Evolutionary conservation across 2,329 filamentous ascomycete species (phyloP).

Genomic region (Salinomyces thailandicus): DNA sequence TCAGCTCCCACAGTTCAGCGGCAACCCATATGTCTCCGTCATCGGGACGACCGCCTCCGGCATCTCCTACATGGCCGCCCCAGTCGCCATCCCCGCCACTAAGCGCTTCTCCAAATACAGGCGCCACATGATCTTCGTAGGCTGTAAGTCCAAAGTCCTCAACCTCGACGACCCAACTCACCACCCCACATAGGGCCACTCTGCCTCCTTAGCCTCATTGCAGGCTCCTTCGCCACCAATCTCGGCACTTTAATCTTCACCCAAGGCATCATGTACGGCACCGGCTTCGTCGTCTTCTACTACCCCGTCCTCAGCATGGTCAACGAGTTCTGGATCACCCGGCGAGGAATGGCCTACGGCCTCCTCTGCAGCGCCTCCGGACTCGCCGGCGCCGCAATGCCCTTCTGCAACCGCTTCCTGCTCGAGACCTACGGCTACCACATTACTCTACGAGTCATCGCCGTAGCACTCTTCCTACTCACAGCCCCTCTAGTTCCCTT

Average conservation of each 20-base stretch:
- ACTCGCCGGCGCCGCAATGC: slow-evolving; percentile 17
- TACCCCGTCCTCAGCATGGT: slow-evolving; percentile 22
- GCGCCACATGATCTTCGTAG: not conserved
- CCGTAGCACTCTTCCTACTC: not conserved
- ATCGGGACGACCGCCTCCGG: slow-evolving; percentile 56
- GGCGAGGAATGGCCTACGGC: slow-evolving; percentile 20
- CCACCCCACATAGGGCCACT: slow-evolving; percentile 5
- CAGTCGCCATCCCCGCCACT: slow-evolving; percentile 41
- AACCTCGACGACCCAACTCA: not conserved
- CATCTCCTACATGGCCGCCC: slow-evolving; percentile 43
- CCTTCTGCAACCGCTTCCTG: slow-evolving; percentile 12
- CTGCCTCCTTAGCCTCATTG: slow-evolving; percentile 15
- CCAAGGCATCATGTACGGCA: slow-evolving; percentile 50
- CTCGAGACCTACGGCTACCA: slow-evolving; percentile 17
- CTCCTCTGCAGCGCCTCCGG: slow-evolving; percentile 17
- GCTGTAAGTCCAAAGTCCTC: not conserved
- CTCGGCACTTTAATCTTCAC: slow-evolving; percentile 47
- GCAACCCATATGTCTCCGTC: slow-evolving; percentile 44
- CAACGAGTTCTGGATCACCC: slow-evolving; percentile 21
- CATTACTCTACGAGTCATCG: slow-evolving; percentile 13
- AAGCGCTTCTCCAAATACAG: slow-evolving; percentile 24
- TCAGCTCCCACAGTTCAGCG: slow-evolving; percentile 47
- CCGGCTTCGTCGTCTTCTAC: slow-evolving; percentile 44
- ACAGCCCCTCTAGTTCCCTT: too few species aligned
- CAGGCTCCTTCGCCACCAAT: slow-evolving; percentile 37